Percentiles rank a stretch among this genome's conserved stretches.
These are phyloP conservation scores for Cichorium intybus DNA, from an alignment of 140 eudicot species.

Conservation along the genomic window DNA sequence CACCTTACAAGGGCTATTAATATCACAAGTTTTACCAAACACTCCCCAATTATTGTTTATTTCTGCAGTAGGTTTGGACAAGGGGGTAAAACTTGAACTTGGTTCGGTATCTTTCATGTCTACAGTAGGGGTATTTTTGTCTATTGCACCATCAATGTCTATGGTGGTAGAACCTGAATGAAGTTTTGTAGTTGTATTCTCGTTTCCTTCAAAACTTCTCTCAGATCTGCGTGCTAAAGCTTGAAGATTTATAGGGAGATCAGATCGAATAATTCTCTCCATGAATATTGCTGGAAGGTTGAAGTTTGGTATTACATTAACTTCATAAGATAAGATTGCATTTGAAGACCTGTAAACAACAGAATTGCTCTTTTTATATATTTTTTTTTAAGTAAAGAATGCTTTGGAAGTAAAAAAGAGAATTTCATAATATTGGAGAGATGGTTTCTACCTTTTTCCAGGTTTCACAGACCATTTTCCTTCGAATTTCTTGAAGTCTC, in stretches of 20 bases:
- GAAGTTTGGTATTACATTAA: slow-evolving; percentile 88
- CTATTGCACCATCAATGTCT: slow-evolving; percentile 31
- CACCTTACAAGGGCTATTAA: slow-evolving; percentile 69
- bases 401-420: background rate
- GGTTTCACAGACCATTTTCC: slow-evolving; percentile 90
- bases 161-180: slow-evolving; percentile 29
- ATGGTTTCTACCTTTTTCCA: slow-evolving; percentile 53
- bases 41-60: slow-evolving; percentile 82
- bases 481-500: slow-evolving; percentile 98
- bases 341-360: slow-evolving; percentile 49
- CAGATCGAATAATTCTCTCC: slow-evolving; percentile 90
- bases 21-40: slow-evolving; percentile 74
- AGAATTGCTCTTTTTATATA: background rate
- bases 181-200: slow-evolving; percentile 30
- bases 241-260: slow-evolving; percentile 96
- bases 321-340: slow-evolving; percentile 75
- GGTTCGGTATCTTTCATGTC: slow-evolving; percentile 33
- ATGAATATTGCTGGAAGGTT: slow-evolving; percentile 86
- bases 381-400: slow-evolving; percentile 4
- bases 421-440: background rate
- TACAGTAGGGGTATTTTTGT: slow-evolving; percentile 37
- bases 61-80: slow-evolving; percentile 54
- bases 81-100: slow-evolving; percentile 44
- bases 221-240: slow-evolving; percentile 95
- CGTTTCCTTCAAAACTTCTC: slow-evolving; percentile 57